These are phyloP conservation scores for Cladophialophora bantiana DNA, from an alignment of 2,329 filamentous ascomycete genomes.

Conservation along the genomic window DNA sequence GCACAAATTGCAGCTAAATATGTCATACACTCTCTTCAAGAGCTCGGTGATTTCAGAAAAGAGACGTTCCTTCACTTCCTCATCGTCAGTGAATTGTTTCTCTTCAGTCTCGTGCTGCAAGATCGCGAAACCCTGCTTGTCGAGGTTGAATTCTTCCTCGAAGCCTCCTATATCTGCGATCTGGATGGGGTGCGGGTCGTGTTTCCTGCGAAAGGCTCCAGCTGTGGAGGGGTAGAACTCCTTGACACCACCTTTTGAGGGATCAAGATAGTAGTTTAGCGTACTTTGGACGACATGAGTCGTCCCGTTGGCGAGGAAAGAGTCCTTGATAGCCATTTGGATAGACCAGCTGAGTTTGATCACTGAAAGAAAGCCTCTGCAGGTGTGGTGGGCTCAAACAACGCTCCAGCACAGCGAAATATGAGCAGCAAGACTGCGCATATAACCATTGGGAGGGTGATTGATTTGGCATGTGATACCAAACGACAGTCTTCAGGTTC, in stretches of 20 bases:
- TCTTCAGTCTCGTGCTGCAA: slow-evolving; percentile 50
- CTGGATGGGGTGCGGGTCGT: background rate
- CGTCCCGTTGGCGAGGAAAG: slow-evolving; percentile 3
- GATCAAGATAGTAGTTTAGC: slow-evolving; percentile 19
- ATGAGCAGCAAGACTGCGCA: background rate
- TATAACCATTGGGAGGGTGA: background rate
- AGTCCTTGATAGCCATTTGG: slow-evolving; percentile 18
- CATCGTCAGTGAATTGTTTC: slow-evolving; percentile 52
- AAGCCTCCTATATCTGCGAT: slow-evolving; percentile 14
- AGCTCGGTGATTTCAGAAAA: slow-evolving; percentile 56
- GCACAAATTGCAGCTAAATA: background rate
- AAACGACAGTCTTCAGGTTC: background rate
- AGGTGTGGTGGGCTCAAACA: background rate
- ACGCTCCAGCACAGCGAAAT: background rate
- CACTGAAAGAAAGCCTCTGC: background rate
- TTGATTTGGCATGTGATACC: background rate
- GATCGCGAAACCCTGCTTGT: slow-evolving; percentile 55
- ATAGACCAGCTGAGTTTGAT: background rate
- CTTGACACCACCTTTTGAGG: background rate
- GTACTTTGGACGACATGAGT: slow-evolving; percentile 6
- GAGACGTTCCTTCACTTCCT: slow-evolving; percentile 49
- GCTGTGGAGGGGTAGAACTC: slow-evolving; percentile 22
- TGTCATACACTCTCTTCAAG: slow-evolving; percentile 47
- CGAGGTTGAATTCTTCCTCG: slow-evolving; percentile 51
- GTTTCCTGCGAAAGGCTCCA: slow-evolving; percentile 7